Conservation (phyloP, 176 grass and related monocot genomes). For the Zea mays region DNA sequence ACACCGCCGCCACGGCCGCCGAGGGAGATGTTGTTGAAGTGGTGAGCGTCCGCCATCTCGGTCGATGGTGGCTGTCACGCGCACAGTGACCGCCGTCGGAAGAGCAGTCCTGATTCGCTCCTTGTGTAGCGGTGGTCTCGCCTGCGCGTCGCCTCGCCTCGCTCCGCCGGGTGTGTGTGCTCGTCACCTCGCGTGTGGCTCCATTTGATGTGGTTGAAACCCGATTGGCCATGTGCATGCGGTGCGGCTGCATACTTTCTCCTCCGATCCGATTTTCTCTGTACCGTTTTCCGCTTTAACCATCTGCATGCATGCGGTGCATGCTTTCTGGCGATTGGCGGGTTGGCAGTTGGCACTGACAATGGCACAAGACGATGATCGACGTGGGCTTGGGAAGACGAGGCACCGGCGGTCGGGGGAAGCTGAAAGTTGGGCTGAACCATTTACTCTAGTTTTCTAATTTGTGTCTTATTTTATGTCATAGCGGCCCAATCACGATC, state of each 20-base stretch:
- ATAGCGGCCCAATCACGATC: too few relatives aligned
- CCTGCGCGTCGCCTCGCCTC: neutral
- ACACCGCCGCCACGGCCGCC: slow-evolving; percentile 79
- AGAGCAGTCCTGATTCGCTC: neutral
- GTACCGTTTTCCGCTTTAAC: neutral
- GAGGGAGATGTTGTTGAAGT: slow-evolving; percentile 74
- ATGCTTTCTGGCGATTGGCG: neutral
- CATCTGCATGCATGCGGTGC: neutral
- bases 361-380: too few relatives aligned
- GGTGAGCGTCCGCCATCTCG: slow-evolving; percentile 65
- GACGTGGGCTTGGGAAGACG: too few relatives aligned
- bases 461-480: too few relatives aligned
- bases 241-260: neutral
- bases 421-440: too few relatives aligned
- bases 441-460: too few relatives aligned
- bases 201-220: neutral
- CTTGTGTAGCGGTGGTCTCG: neutral
- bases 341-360: too few relatives aligned
- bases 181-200: neutral
- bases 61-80: neutral
- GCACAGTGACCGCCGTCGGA: neutral
- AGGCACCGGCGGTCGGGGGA: too few relatives aligned
- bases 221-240: neutral
- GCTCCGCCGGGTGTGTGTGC: neutral
- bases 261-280: too few relatives aligned